Base-by-base conservation (phyloP, 78 protist species). In the Dictyostelium firmibasis region DNA sequence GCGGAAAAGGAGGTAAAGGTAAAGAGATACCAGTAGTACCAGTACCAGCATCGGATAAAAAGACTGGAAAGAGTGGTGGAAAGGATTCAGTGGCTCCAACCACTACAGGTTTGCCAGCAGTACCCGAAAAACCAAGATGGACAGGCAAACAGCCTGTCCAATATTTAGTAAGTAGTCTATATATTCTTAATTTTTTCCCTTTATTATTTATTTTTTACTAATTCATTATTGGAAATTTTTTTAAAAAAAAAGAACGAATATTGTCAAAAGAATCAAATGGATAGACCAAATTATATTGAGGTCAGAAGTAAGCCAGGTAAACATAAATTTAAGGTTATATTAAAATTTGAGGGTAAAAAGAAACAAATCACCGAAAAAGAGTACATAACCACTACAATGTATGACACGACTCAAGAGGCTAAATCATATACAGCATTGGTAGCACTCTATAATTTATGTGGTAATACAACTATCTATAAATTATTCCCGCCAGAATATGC, bases 211-310 rank as follows among this genome's bases (percentile, higher is more conserved):
- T 35, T 43, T 35, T 41, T 29, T 2, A 38, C 57, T 18, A 38
- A 76, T 20, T 33, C 4, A 38, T 10, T 38, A 5, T 38, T 38
- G 6, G 7, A 33, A 60, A 60, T 20, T n/a, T n/a, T n/a, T n/a
- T n/a, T 20, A 60, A 6, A 25, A 38, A 33, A 35, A 76, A 18
- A 47, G 60, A 88, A 88, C 69, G 94, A 88, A 47, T 88, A 88
- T 81, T 88, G 94, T 70, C 94, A 88, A 69, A 88, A 88, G 47
- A 79, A 88, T 53, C 94, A 88, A 33, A 88, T 88, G 94, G 82
- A 78, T 57, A 88, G 72, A 81, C 94, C 94, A 23, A 74, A 62
- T 4, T 88, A 18, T 69, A 41, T 43, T n/a, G 94, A 88, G 43
- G 13, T 36, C 2, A 78, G 20, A 5, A 36, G 69, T 23, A 78